A percentile compares a stretch with the other conserved stretches of the same genome.
Conservation (phyloP, 2,329 filamentous ascomycete genomes). For the Penicillium psychrosexuale region DNA sequence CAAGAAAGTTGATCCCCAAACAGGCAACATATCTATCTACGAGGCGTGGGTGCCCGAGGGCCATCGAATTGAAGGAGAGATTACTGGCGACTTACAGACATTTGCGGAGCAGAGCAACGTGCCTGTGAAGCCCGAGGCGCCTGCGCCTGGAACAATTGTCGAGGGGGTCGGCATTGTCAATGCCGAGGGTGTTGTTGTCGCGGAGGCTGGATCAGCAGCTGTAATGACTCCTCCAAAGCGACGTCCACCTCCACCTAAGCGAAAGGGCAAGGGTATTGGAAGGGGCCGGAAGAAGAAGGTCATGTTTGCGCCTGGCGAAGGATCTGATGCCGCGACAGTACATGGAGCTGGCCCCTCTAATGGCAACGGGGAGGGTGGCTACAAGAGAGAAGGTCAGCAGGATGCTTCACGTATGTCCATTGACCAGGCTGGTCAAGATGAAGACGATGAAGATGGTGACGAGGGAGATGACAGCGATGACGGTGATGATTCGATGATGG, state of each 20-base stretch:
- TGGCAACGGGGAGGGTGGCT: conserved; percentile 29
- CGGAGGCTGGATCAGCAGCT: conserved; percentile 45
- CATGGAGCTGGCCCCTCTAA: conserved; percentile 42
- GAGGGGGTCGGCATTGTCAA: conserved; percentile 61
- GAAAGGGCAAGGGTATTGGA: conserved; percentile 76
- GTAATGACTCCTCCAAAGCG: conserved; percentile 53
- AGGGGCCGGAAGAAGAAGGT: conserved; percentile 74
- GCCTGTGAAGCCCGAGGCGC: conserved; percentile 38
- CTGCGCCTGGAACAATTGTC: conserved; percentile 57
- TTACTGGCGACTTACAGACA: conserved; percentile 57
- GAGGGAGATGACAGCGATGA: conserved; percentile 52
- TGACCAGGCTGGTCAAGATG: conserved; percentile 45
- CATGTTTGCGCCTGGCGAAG: conserved; percentile 51
- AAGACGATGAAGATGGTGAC: conserved; percentile 49
- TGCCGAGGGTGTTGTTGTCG: conserved; percentile 58
- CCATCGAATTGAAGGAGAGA: conserved; percentile 75
- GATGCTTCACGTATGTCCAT: conserved; percentile 44
- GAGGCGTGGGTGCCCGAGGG: conserved; percentile 79
- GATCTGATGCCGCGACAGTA: conserved; percentile 34
- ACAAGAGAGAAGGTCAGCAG: conserved; percentile 41
- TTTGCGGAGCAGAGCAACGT: conserved; percentile 42
- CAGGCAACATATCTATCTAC: conserved; percentile 77
- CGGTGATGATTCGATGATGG: conserved; percentile 49
- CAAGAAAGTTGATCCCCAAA: conserved; percentile 68
- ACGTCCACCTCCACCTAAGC: conserved; percentile 72